phyloP scores from a whole-genome alignment of 2,329 filamentous ascomycete genomes.

The Diplodia scrobiculata region DNA sequence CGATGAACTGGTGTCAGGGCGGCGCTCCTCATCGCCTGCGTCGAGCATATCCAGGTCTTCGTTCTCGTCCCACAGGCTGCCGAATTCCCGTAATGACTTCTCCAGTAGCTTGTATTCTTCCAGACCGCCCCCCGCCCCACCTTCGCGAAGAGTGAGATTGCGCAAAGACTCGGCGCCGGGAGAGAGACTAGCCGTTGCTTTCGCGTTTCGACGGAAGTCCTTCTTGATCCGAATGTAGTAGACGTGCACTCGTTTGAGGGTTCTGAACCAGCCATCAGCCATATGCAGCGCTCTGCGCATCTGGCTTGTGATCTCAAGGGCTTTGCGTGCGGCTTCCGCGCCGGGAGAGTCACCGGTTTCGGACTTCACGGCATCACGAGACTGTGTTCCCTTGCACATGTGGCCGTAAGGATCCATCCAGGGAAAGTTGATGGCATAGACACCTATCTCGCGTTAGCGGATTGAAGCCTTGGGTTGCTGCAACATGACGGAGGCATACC shows the following conservation, averaged over 20 bases:
- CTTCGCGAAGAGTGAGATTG: slow-evolving; percentile 47
- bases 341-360: slow-evolving; percentile 32
- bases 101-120: slow-evolving; percentile 57
- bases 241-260: slow-evolving; percentile 57
- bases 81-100: slow-evolving; percentile 42
- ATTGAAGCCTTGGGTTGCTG: background rate
- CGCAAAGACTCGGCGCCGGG: slow-evolving; percentile 36
- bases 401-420: slow-evolving; percentile 65
- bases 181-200: slow-evolving; percentile 38
- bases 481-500: slow-evolving; percentile 40
- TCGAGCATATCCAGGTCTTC: slow-evolving; percentile 43
- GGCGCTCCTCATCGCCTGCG: slow-evolving; percentile 34
- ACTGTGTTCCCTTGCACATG: slow-evolving; percentile 46
- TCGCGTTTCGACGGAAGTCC: slow-evolving; percentile 49
- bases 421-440: slow-evolving; percentile 68
- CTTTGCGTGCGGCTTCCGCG: slow-evolving; percentile 52
- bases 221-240: slow-evolving; percentile 58
- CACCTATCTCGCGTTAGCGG: slow-evolving; percentile 43
- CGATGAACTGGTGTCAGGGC: slow-evolving; percentile 31
- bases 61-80: slow-evolving; percentile 36
- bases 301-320: slow-evolving; percentile 55
- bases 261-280: slow-evolving; percentile 59
- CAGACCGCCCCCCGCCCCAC: slow-evolving; percentile 38
- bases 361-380: slow-evolving; percentile 30
- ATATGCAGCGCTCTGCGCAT: slow-evolving; percentile 59